These are phyloP conservation scores for Betula pendula DNA, from an alignment of 306 rosid genomes.

Conservation along the genomic window DNA sequence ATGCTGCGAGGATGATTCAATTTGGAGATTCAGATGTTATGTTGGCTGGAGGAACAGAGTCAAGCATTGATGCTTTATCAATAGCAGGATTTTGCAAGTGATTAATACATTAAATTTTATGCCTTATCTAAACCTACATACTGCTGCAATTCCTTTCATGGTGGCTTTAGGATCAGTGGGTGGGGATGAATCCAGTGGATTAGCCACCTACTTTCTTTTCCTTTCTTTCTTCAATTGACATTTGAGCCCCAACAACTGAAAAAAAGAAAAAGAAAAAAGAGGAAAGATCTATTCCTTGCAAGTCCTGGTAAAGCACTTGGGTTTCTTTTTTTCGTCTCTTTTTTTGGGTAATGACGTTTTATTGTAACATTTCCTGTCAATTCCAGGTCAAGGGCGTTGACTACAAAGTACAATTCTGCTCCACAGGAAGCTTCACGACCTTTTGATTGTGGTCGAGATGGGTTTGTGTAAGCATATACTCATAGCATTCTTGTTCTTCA, in stretches of 20 bases:
- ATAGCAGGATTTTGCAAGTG: conserved; percentile 92
- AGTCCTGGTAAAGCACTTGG: not conserved
- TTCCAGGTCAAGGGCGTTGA: conserved; percentile 78
- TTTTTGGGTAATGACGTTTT: conserved; percentile 5
- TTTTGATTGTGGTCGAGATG: conserved; percentile 84
- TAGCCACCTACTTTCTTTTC: not conserved
- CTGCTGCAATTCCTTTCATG: not conserved
- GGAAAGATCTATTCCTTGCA: not conserved
- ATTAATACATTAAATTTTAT: not conserved
- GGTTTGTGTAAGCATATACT: conserved; percentile 74
- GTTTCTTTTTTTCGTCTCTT: not conserved
- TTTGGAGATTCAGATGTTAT: conserved; percentile 96
- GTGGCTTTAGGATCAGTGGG: not conserved
- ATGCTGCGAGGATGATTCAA: conserved; percentile 93
- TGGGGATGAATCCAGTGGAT: not conserved
- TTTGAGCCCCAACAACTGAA: not conserved
- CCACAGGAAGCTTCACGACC: conserved; percentile 91
- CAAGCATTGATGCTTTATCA: conserved; percentile 95
- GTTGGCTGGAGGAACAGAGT: conserved; percentile 97
- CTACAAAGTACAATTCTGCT: conserved; percentile 72
- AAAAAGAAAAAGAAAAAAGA: not conserved
- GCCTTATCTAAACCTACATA: conserved; percentile 7
- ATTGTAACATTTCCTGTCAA: conserved; percentile 14
- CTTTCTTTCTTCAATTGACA: conserved; percentile 3
- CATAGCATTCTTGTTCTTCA: conserved; percentile 15